These are phyloP conservation scores for Zopfia rhizophila DNA, from an alignment of 2,329 filamentous ascomycete genomes.

Conservation along the genomic window DNA sequence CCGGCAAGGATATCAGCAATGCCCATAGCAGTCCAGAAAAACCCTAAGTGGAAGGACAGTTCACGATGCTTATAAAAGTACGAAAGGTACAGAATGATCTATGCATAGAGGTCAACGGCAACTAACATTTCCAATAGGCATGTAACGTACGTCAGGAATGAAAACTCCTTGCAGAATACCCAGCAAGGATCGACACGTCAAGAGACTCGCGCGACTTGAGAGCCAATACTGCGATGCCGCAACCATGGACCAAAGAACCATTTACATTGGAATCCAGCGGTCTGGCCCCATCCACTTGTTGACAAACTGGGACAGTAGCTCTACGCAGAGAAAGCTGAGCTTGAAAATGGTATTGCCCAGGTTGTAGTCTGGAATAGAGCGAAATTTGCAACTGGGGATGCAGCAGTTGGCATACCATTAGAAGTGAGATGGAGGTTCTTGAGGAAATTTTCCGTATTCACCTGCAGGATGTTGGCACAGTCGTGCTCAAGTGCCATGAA, in stretches of 20 bases:
- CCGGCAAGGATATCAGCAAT: constrained; percentile 45
- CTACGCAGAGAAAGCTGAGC: constrained; percentile 30
- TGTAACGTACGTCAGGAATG: constrained; percentile 68
- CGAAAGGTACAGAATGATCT: too few species aligned
- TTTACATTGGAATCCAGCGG: constrained; percentile 56
- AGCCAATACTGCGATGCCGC: constrained; percentile 75
- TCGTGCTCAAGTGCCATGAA: constrained; percentile 63
- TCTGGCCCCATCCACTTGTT: constrained; percentile 37
- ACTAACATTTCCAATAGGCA: too few species aligned
- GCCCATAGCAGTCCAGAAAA: constrained; percentile 53
- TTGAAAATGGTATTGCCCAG: constrained; percentile 34
- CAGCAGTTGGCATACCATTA: constrained; percentile 24
- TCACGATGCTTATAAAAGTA: constrained; percentile 55
- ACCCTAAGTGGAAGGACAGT: constrained; percentile 52
- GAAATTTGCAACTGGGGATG: too few species aligned
- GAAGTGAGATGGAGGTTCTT: constrained; percentile 32
- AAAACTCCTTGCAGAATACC: constrained; percentile 59
- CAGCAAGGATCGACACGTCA: constrained; percentile 48
- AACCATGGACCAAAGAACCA: constrained; percentile 55
- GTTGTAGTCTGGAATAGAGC: constrained; percentile 34
- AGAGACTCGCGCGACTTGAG: constrained; percentile 51
- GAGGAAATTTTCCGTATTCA: constrained; percentile 35
- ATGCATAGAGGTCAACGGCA: too few species aligned
- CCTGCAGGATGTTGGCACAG: constrained; percentile 32
- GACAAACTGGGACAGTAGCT: constrained; percentile 36